Evolutionary conservation across 768 basidiomycete genomes (phyloP).

Genomic region (Boletus eberwhitei): DNA sequence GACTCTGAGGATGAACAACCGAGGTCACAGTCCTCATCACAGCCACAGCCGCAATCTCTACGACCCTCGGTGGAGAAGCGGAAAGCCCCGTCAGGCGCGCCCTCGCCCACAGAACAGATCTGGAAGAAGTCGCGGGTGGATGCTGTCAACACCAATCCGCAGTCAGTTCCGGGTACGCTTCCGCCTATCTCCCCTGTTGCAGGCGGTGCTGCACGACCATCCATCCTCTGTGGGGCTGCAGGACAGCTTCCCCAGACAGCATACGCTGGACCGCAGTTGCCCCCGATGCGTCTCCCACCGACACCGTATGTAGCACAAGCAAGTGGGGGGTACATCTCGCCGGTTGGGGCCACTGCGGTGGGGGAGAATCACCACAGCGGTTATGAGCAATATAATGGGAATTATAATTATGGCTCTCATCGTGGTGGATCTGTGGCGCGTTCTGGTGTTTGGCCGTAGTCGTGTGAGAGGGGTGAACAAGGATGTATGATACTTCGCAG

Average conservation of each 20-base stretch:
- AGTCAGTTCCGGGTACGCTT: conserved; percentile 12
- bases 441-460: conserved; percentile 29
- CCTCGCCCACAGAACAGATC: conserved; percentile 58
- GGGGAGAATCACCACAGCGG: conserved; percentile 22
- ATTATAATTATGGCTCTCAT: conserved; percentile 20
- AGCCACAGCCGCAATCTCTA: conserved; percentile 30
- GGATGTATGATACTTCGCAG: conserved; percentile 14
- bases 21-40: conserved; percentile 22
- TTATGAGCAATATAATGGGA: conserved; percentile 26
- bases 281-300: conserved; percentile 26
- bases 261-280: conserved; percentile 25
- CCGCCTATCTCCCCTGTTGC: conserved; percentile 26
- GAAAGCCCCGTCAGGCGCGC: conserved; percentile 49
- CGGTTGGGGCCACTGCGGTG: conserved; percentile 6
- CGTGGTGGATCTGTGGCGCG: conserved; percentile 22
- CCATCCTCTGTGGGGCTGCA: conserved; percentile 12
- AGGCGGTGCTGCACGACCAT: conserved; percentile 7
- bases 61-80: conserved; percentile 49
- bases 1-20: conserved; percentile 73
- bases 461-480: background rate
- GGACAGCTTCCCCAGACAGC: conserved; percentile 16
- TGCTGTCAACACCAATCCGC: conserved; percentile 9
- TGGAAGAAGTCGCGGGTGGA: conserved; percentile 67
- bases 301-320: conserved; percentile 18
- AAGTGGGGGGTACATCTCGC: conserved; percentile 23